A percentile compares a stretch with the other conserved stretches of the same genome.
Evolutionary conservation across 805 yeast species (phyloP).

Genomic region (Isabelozyma heimii): DNA sequence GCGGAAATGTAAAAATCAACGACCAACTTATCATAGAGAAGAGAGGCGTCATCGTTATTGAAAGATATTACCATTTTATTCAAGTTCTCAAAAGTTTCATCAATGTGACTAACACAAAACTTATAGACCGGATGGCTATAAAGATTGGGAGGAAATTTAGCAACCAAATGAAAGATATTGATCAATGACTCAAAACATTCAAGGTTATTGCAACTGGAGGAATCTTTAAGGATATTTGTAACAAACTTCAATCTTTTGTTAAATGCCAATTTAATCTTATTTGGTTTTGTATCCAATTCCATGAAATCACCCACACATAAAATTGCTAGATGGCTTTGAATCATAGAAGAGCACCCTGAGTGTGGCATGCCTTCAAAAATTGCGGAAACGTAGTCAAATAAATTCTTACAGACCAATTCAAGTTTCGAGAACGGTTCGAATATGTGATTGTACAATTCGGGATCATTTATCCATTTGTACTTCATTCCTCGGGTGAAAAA

Average conservation of each 20-base stretch:
- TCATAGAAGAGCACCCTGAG: constrained; percentile 15
- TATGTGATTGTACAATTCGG: constrained; percentile 29
- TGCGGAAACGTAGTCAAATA: constrained; percentile 30
- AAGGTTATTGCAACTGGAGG: constrained; percentile 20
- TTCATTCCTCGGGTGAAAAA: constrained; percentile 29
- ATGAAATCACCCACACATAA: constrained; percentile 34
- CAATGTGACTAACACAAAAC: constrained; percentile 30
- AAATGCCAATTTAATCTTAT: constrained; percentile 29
- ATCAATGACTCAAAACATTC: constrained; percentile 35
- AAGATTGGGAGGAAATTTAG: constrained; percentile 19
- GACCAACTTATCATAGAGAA: constrained; percentile 18
- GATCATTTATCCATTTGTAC: constrained; percentile 35
- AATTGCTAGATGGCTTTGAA: constrained; percentile 31
- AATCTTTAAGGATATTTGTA: constrained; percentile 23
- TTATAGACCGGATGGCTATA: constrained; percentile 23
- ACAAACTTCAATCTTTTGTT: constrained; percentile 36
- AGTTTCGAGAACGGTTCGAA: constrained; percentile 20
- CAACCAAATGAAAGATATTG: constrained; percentile 34
- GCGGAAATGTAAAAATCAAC: constrained; percentile 35
- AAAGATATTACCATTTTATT: constrained; percentile 10
- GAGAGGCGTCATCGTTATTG: constrained; percentile 9
- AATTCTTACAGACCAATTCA: constrained; percentile 19
- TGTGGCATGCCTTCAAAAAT: constrained; percentile 26
- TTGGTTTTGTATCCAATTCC: constrained; percentile 27
- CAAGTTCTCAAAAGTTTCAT: constrained; percentile 26